Percentiles rank a stretch among this genome's conserved stretches.
Evolutionary conservation across 768 basidiomycete species (phyloP).

Genomic region (Plicaturopsis crispa): DNA sequence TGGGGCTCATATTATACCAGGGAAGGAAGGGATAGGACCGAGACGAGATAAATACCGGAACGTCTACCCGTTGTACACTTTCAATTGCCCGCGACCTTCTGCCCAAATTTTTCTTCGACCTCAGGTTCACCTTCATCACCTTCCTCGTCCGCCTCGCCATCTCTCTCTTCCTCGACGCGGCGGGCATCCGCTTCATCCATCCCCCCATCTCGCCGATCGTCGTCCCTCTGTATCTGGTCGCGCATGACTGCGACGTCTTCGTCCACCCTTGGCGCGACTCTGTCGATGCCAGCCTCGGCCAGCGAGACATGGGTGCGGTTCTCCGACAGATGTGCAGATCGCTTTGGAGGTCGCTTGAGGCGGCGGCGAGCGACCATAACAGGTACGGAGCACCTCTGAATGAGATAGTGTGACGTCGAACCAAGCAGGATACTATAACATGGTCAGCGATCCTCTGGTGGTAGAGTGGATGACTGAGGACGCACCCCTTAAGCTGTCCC

Average conservation of each 20-base stretch:
- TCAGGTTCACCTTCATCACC: constrained; percentile 18
- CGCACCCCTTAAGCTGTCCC: constrained; percentile 80
- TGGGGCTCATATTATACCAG: too few relatives aligned
- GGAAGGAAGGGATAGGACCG: too few relatives aligned
- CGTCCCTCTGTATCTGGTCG: constrained; percentile 66
- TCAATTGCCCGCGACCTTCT: too few relatives aligned
- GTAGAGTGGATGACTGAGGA: constrained; percentile 7
- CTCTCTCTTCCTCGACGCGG: constrained; percentile 11
- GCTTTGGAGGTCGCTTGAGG: constrained; percentile 80
- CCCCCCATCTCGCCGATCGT: constrained; percentile 24
- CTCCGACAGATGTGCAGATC: constrained; percentile 72
- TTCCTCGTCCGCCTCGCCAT: constrained; percentile 18
- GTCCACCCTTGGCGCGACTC: constrained; percentile 80
- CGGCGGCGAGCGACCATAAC: constrained; percentile 95
- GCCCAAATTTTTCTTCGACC: too few relatives aligned
- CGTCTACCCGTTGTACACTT: too few relatives aligned
- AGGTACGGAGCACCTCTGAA: constrained; percentile 88
- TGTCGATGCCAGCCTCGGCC: constrained; percentile 83
- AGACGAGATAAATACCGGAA: too few relatives aligned
- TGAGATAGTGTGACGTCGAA: constrained; percentile 91
- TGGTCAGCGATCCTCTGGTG: neutral
- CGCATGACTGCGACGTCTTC: constrained; percentile 78
- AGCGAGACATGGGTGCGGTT: constrained; percentile 80
- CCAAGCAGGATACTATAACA: constrained; percentile 75
- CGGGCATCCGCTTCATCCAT: constrained; percentile 8